Percentiles rank a stretch among this genome's conserved stretches.
Evolutionary conservation across 371 early-diverging fungal species (phyloP).

Genomic region (Actinomortierella ambigua): DNA sequence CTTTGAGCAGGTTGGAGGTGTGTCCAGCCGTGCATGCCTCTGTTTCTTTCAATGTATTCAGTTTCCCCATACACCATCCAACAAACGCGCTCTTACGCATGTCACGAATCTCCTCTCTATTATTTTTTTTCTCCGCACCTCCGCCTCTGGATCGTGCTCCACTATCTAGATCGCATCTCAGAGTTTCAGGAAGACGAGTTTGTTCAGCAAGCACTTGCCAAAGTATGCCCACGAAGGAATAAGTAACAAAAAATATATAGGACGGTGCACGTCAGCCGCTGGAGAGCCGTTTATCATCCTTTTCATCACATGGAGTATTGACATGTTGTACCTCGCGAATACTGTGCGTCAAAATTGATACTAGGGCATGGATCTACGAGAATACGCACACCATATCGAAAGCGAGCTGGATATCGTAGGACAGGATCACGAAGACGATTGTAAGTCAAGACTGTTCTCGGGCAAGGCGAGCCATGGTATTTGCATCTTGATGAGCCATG

Average conservation of each 20-base stretch:
- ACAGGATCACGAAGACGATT: slow-evolving; percentile 73
- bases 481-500: too few relatives aligned
- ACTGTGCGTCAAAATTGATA: not conserved
- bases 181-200: slow-evolving; percentile 81
- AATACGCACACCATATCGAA: slow-evolving; percentile 80
- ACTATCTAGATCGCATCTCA: slow-evolving; percentile 66
- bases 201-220: slow-evolving; percentile 78
- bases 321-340: not conserved
- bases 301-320: not conserved
- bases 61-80: too few relatives aligned
- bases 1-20: slow-evolving; percentile 44
- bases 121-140: too few relatives aligned
- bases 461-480: too few relatives aligned
- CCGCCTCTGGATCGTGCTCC: too few relatives aligned
- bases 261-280: too few relatives aligned
- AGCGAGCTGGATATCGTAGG: slow-evolving; percentile 73
- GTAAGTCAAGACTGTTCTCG: slow-evolving; percentile 46
- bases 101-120: too few relatives aligned
- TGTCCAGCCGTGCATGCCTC: not conserved
- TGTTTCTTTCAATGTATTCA: not conserved
- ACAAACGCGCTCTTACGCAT: too few relatives aligned
- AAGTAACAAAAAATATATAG: too few relatives aligned
- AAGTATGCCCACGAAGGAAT: slow-evolving; percentile 46
- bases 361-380: slow-evolving; percentile 85
- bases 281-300: too few relatives aligned